Evolutionary conservation across 73 alveolate genomes (phyloP), one percentile per base, ranked within the genome.

Genomic region (Paramecium tetraurelia): DNA sequence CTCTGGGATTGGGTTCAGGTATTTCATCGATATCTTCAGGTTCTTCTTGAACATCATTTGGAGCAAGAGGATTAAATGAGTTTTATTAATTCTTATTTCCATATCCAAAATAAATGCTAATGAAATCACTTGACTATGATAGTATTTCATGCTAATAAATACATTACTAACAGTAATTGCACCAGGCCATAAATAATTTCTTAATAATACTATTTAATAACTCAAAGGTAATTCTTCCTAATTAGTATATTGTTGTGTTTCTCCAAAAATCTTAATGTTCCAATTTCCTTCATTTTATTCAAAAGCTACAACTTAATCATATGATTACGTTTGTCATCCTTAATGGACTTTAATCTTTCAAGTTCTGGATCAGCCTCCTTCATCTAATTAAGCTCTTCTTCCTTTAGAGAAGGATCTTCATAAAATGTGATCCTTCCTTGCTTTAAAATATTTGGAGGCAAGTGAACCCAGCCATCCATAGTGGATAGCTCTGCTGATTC

Each of bases 171-270:
- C 90, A 38, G 90, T 80, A n/a, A 80, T 24, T 80, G 90, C 75
- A 24, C 90, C 90, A 44, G 90, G 90, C 90, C 90, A 80, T 24
- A 48, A 46, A 80, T 24, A 80, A 46, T 80, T 80, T 80, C 90
- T 41, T 44, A 80, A 80, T 8, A 22, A 80, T 2, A 44, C 75
- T 41, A 80, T 21, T 46, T 80, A 80, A 80, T 80, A 80, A 44
- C 76, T 48, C 3, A 80, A 18, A 43, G 77, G 50, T 44, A 36
- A 29, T 80, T 80, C 90, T 24, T 80, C 90, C 18, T 44, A 80
- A 44, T 48, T 48, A 7, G 90, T 44, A 80, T 40, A 80, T 80
- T 41, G 18, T 22, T 80, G 29, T 44, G 75, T 44, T 48, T 80
- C 90, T 22, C 90, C 90, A 21, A 44, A 27, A 10, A 80, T 24